Base-by-base conservation (phyloP, 2,329 filamentous ascomycete species). In the Diaporthe citriasiana region DNA sequence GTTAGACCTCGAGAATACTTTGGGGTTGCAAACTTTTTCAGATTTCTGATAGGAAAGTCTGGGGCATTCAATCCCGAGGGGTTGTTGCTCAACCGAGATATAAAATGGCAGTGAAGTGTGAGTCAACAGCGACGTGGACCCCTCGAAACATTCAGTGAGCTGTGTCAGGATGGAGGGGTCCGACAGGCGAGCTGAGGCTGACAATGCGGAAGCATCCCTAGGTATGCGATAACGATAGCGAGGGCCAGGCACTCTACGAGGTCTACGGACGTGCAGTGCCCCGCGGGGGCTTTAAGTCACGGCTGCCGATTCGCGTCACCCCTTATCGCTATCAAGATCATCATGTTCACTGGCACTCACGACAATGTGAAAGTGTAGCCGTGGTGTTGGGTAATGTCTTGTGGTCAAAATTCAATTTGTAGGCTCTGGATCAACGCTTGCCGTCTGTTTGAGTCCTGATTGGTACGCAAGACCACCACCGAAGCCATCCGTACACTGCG, bases 181-280 rank as follows among this genome's bases (percentile, higher is more conserved):
- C 47, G 60, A 66, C 60, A 50, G 42, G 40, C 30, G 60, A 25
- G 42, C 60, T 65, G 60, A 25, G 27, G 42, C 59, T 65, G 59
- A 65, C 40, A 65, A 45, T 42, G 42, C 42, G 63, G 63, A 51
- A 33, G 27, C 40, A 47, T 6, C 42, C 9, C n/a, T n/a, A n/a
- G n/a, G n/a, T 22, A 25, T 65, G 3, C 60, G 60, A 66, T 66
- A 66, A 66, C 60, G 60, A 66, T 66, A 65, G 59, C 59, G 59
- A 65, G 40, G n/a, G 22, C 1, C 22, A 40, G 12, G n/a, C 9
- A 12, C 56, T 59, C n/a, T n/a, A n/a, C n/a, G n/a, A n/a, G n/a
- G n/a, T 35, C 33, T 12, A 47, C 42, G 45, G 22, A 50, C 22
- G 17, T 47, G 22, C 10, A 30, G 40, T 33, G 42, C 60, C 27